Conservation (phyloP, 805 yeast genomes). For the Yarrowia divulgata region DNA sequence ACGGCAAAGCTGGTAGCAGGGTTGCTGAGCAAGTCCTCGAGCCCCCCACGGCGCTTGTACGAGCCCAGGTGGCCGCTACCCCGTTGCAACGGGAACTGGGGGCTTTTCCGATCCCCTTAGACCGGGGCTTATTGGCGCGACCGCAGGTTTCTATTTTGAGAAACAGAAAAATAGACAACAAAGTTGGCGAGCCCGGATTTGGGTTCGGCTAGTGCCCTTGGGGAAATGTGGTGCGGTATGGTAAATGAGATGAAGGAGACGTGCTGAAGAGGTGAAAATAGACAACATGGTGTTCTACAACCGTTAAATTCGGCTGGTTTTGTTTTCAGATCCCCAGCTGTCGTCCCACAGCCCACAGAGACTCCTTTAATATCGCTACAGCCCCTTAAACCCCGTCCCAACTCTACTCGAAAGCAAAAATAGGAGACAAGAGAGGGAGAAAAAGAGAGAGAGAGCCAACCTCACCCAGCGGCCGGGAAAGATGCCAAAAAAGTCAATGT, state of each 20-base stretch:
- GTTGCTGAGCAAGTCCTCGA: background rate
- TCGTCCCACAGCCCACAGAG: background rate
- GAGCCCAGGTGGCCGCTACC: background rate
- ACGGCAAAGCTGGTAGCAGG: background rate
- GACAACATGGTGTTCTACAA: background rate
- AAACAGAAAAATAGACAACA: slow-evolving; percentile 19
- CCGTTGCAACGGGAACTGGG: background rate
- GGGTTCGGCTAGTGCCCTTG: slow-evolving; percentile 3
- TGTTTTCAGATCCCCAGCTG: background rate
- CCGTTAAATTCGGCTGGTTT: background rate
- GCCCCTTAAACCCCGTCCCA: slow-evolving; percentile 20
- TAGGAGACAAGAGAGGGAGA: too few species aligned
- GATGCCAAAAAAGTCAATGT: slow-evolving; percentile 15
- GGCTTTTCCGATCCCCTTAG: background rate
- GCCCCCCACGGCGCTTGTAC: background rate
- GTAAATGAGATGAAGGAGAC: background rate
- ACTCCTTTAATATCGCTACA: background rate
- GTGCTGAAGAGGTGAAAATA: background rate
- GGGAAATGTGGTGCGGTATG: background rate
- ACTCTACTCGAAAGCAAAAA: slow-evolving; percentile 19
- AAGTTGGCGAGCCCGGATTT: background rate
- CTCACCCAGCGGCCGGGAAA: slow-evolving; percentile 7
- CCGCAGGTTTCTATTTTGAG: slow-evolving; percentile 28
- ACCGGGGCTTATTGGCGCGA: background rate
- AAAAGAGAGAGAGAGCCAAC: background rate